A percentile compares a stretch with the other conserved stretches of the same genome.
These are phyloP conservation scores for Striga asiatica DNA, from an alignment of 257 asterid species.

Conservation along the genomic window DNA sequence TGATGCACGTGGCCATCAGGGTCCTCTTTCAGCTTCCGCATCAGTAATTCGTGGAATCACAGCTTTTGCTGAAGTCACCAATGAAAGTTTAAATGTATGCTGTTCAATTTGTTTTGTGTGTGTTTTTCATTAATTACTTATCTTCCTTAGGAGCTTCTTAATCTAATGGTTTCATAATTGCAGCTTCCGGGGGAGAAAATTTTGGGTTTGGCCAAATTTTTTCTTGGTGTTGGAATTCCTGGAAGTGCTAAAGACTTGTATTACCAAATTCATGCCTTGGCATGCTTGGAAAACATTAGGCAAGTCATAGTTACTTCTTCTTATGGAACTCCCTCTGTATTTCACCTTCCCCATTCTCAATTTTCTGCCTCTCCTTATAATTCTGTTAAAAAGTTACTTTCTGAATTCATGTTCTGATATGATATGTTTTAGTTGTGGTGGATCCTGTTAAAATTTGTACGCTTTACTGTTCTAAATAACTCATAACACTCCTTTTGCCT, in stretches of 20 bases:
- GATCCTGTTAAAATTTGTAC: neutral
- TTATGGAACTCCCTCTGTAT: too few relatives aligned
- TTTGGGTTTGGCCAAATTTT: conserved; percentile 76
- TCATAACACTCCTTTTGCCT: neutral
- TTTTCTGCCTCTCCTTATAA: neutral
- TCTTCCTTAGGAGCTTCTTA: conserved; percentile 11
- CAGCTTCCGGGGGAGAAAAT: conserved; percentile 91
- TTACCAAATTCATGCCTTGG: conserved; percentile 76
- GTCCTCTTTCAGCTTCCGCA: conserved; percentile 81
- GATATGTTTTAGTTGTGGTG: neutral
- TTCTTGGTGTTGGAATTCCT: conserved; percentile 82
- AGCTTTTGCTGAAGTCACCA: conserved; percentile 54
- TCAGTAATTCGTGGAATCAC: conserved; percentile 72
- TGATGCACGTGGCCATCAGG: conserved; percentile 60
- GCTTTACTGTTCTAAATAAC: neutral
- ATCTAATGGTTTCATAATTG: conserved; percentile 17
- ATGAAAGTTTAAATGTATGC: conserved; percentile 68
- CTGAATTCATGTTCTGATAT: too few relatives aligned
- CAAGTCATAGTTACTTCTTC: conserved; percentile 22
- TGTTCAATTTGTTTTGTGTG: neutral
- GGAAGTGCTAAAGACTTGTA: conserved; percentile 69
- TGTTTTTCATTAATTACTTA: neutral
- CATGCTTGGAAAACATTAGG: conserved; percentile 68
- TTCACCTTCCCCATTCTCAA: conserved; percentile 3
- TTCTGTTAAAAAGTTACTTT: conserved; percentile 7